These are phyloP conservation scores for Lepidium sativum DNA, from an alignment of 345 rosid species.

Conservation along the genomic window DNA sequence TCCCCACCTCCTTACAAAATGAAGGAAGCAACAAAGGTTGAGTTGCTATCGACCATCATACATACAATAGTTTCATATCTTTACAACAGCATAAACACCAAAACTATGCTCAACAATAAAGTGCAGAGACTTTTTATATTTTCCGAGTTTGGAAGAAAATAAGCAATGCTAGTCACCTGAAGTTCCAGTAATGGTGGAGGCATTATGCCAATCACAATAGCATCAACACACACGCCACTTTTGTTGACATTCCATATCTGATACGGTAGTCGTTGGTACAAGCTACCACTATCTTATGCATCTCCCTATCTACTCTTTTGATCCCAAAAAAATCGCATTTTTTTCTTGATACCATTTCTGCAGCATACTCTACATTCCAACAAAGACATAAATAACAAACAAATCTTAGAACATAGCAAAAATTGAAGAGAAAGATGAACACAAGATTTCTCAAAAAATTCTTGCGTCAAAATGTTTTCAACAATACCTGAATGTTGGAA, in stretches of 20 bases:
- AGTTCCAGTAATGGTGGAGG: constrained; percentile 87
- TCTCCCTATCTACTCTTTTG: constrained; percentile 38
- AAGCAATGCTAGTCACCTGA: constrained; percentile 46
- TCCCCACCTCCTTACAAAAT: constrained; percentile 60
- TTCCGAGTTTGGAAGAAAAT: neutral
- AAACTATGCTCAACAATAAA: neutral
- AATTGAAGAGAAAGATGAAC: neutral
- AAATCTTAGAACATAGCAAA: neutral
- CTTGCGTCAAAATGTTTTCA: neutral
- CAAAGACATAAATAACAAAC: neutral
- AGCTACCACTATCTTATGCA: constrained; percentile 35
- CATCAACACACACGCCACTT: constrained; percentile 74
- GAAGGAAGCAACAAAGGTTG: neutral
- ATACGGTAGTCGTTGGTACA: constrained; percentile 48
- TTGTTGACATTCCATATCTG: constrained; percentile 89
- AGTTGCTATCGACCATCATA: neutral
- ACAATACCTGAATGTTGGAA: constrained; percentile 50
- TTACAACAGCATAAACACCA: neutral
- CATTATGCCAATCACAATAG: constrained; percentile 82
- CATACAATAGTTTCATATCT: neutral
- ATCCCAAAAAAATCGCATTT: constrained; percentile 65
- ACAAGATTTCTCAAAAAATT: neutral
- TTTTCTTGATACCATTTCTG: constrained; percentile 58
- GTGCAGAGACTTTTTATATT: neutral
- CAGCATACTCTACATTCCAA: constrained; percentile 49